These are phyloP conservation scores for Collybia sp. DNA, from an alignment of 768 basidiomycete genomes.

Conservation along the genomic window DNA sequence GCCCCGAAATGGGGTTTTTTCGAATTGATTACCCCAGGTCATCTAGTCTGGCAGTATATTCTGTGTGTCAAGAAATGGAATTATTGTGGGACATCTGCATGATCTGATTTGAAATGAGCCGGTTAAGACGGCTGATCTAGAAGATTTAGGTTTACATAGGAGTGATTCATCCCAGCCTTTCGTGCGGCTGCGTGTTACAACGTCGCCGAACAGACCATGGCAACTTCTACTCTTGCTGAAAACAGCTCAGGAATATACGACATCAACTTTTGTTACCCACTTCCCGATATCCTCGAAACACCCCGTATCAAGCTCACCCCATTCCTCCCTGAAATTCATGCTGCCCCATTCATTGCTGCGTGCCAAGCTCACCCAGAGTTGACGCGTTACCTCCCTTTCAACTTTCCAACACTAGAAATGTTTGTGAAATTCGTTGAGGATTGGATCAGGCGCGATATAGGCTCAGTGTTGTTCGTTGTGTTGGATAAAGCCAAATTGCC, in stretches of 20 bases:
- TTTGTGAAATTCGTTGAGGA: slow-evolving; percentile 24
- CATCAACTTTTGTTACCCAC: slow-evolving; percentile 36
- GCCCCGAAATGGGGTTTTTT: slow-evolving; percentile 1
- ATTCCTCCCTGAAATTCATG: slow-evolving; percentile 32
- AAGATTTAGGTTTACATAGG: too few species aligned
- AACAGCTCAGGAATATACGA: slow-evolving; percentile 8
- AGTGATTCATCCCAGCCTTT: too few species aligned
- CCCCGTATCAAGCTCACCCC: slow-evolving; percentile 37
- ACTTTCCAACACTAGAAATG: slow-evolving; percentile 19
- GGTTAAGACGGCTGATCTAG: too few species aligned
- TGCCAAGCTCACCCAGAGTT: slow-evolving; percentile 23
- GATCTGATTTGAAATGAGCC: too few species aligned
- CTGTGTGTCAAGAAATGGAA: slow-evolving; percentile 4
- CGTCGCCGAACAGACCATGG: too few species aligned
- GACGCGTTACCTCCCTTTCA: slow-evolving; percentile 34
- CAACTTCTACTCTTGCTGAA: too few species aligned
- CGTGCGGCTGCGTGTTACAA: too few species aligned
- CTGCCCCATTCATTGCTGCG: slow-evolving; percentile 16
- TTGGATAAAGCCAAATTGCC: slow-evolving; percentile 38
- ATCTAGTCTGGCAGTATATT: slow-evolving; percentile 2
- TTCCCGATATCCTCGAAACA: slow-evolving; percentile 31
- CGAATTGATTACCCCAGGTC: slow-evolving; percentile 17
- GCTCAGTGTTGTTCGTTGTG: slow-evolving; percentile 34
- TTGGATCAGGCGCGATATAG: slow-evolving; percentile 19
- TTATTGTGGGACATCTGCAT: too few species aligned